A percentile compares a stretch with the other conserved stretches of the same genome.
Evolutionary conservation across 2,329 filamentous ascomycete species (phyloP).

Genomic region (Podosphaera xanthii): DNA sequence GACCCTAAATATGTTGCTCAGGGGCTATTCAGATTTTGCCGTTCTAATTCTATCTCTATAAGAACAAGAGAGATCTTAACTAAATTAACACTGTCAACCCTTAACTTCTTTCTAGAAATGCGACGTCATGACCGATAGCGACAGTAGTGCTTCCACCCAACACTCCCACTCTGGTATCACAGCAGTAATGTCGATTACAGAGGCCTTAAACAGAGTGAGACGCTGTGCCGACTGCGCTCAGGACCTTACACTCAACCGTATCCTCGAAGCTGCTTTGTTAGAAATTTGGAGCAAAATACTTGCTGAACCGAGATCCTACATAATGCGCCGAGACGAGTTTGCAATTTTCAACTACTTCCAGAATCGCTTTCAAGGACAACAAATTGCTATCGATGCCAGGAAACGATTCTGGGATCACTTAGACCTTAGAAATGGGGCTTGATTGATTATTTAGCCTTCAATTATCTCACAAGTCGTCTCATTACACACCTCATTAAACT

Average conservation of each 20-base stretch:
- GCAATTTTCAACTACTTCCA: slow-evolving; percentile 73
- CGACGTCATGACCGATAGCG: slow-evolving; percentile 7
- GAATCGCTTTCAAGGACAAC: slow-evolving; percentile 33
- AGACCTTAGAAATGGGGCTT: slow-evolving; percentile 6
- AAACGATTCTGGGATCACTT: slow-evolving; percentile 30
- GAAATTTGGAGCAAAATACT: slow-evolving; percentile 47
- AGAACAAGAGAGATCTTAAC: too few relatives aligned
- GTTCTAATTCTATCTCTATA: too few relatives aligned
- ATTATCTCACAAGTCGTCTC: too few relatives aligned
- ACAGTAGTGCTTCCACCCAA: slow-evolving; percentile 5
- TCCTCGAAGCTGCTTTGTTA: slow-evolving; percentile 40
- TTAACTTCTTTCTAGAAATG: too few relatives aligned
- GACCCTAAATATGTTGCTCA: too few relatives aligned
- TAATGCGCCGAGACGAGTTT: slow-evolving; percentile 59
- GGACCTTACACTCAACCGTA: slow-evolving; percentile 36
- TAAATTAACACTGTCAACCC: too few relatives aligned
- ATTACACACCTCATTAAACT: too few relatives aligned
- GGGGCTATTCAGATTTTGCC: too few relatives aligned
- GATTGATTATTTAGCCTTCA: slow-evolving; percentile 4
- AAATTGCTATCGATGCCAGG: slow-evolving; percentile 24
- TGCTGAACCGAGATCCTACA: slow-evolving; percentile 40
- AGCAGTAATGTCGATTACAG: slow-evolving; percentile 23
- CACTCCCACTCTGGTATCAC: slow-evolving; percentile 3
- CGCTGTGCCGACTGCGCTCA: slow-evolving; percentile 44
- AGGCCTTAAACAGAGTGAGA: slow-evolving; percentile 53